Evolutionary conservation across 1,284 basidiomycete genomes (phyloP), one percentile per base, ranked within the genome.

Genomic region (Heterobasidion irregulare): DNA sequence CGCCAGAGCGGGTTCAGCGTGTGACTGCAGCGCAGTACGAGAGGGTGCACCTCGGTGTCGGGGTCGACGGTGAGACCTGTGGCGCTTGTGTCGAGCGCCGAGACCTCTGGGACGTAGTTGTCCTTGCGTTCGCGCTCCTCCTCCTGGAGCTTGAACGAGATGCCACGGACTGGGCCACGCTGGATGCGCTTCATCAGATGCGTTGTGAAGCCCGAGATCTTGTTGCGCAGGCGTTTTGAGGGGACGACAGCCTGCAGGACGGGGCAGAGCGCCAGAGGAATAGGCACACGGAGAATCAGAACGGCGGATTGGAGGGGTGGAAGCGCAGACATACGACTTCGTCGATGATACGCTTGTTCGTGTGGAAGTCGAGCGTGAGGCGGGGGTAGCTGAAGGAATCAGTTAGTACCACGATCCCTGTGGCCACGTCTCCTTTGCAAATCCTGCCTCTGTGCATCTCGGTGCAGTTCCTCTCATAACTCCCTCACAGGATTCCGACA

Each of bases 141-240:
- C 74, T 99, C 97, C 75, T 99, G 97, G 65, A 99, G 90, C 79
- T 98, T 98, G 94, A 99, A 99, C 63, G 95, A 98, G 75, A 99
- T 99, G 69, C 97, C 97, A 67, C 95, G 94, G 63, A 99, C 97
- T 67, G 97, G 97, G n/a, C 96, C 96, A 64, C 89, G 89, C 76
- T 98, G 94, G 70, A 99, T 99, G 70, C 97, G 94, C 84, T 95
- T 98, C 97, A 99, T 99, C 72, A 99, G 82, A 75, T 99, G 97
- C 68, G 96, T 99, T 64, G 97, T 99, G 87, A 98, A 99, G 56
- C 96, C 96, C 35, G 96, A 90, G 68, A 99, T 93, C 85, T 99
- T 99, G 92, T 99, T 99, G 72, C 97, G 89, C 64, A 99, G 87
- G 68, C 96, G 93, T 81, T 99, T 99, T 57, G 96, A 98, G 61